Percentiles rank a stretch among this genome's conserved stretches.
Conservation (phyloP, 1,284 basidiomycete genomes). For the Tilletia indica region DNA sequence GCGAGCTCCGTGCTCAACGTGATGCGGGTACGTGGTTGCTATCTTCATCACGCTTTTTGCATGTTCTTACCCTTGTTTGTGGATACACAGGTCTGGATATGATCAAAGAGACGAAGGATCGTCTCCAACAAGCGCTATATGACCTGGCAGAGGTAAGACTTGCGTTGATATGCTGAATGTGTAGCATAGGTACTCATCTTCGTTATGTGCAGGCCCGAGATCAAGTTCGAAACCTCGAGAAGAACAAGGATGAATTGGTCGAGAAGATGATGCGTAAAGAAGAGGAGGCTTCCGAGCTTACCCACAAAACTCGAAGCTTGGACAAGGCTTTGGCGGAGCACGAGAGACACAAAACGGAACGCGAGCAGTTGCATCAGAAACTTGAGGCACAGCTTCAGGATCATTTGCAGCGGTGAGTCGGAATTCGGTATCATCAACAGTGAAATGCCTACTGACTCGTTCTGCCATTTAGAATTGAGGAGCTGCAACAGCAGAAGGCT, state of each 20-base stretch:
- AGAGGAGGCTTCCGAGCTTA: not conserved
- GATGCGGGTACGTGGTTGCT: not conserved
- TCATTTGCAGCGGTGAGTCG: not conserved
- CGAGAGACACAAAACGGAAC: not conserved
- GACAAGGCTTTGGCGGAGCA: not conserved
- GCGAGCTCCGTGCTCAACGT: conserved; percentile 12
- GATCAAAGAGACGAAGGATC: conserved; percentile 13
- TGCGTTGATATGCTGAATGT: not conserved
- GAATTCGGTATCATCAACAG: too few species aligned
- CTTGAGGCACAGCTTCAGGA: not conserved
- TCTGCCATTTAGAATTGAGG: not conserved
- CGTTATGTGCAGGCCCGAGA: not conserved
- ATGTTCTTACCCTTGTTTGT: not conserved
- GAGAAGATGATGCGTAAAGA: conserved; percentile 4
- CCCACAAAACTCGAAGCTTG: not conserved
- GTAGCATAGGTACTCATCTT: not conserved
- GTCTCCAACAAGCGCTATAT: not conserved
- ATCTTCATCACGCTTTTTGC: not conserved
- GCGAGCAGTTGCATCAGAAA: not conserved
- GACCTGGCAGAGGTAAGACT: conserved; percentile 3
- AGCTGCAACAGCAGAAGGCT: not conserved
- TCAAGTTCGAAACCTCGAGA: not conserved
- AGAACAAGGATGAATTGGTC: not conserved
- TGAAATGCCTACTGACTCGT: not conserved
- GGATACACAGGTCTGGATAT: not conserved